Evolutionary conservation across 495 filamentous ascomycete genomes (phyloP).

Genomic region (Xylaria telfairii): DNA sequence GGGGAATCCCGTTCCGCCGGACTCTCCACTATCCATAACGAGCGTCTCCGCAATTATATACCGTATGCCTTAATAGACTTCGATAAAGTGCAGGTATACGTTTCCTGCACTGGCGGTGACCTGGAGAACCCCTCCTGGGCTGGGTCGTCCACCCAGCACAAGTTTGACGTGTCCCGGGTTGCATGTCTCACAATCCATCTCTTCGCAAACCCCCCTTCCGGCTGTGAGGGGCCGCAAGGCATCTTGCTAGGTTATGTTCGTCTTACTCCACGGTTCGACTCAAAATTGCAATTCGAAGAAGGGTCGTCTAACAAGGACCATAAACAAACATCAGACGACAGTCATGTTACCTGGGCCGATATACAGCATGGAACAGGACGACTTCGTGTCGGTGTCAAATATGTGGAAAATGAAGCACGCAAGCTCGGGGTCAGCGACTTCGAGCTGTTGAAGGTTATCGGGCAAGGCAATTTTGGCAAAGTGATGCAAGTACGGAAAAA

Average conservation of each 20-base stretch:
- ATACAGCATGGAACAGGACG: not conserved
- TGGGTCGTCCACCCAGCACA: constrained; percentile 84
- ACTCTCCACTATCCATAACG: not conserved
- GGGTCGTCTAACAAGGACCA: not conserved
- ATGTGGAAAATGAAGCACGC: not conserved
- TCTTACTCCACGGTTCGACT: not conserved
- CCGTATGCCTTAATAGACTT: constrained; percentile 2
- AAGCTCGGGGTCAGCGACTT: not conserved
- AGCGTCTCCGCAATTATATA: not conserved
- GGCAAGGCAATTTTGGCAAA: not conserved
- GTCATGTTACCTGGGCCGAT: not conserved
- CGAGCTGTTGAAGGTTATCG: not conserved
- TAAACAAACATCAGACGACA: not conserved
- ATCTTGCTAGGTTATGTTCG: not conserved
- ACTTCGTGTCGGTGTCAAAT: constrained; percentile 1
- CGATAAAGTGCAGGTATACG: not conserved
- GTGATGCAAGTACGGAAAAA: not conserved
- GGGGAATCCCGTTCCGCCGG: not conserved
- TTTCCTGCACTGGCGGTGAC: constrained; percentile 76
- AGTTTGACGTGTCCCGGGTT: constrained; percentile 84
- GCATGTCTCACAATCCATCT: constrained; percentile 76
- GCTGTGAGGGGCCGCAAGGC: not conserved
- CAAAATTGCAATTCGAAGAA: not conserved
- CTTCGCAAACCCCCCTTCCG: constrained; percentile 68
- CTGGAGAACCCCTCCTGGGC: constrained; percentile 83